These are phyloP conservation scores for Phoma sp. DNA, from an alignment of 2,329 filamentous ascomycete species.

Conservation along the genomic window DNA sequence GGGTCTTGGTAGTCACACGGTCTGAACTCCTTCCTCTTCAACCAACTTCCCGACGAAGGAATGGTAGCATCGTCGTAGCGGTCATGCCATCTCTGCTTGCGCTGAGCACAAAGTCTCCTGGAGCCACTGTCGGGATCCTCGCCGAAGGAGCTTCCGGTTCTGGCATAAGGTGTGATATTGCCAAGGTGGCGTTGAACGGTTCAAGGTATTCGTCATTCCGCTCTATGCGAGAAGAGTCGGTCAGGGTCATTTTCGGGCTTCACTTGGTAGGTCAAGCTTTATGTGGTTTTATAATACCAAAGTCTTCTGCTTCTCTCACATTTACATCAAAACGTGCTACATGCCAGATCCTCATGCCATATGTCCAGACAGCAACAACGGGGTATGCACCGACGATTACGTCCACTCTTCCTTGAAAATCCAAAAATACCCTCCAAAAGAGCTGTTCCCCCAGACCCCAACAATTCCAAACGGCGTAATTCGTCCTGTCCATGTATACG, in stretches of 20 bases:
- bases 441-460: slow-evolving; percentile 24
- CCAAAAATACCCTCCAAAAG: slow-evolving; percentile 35
- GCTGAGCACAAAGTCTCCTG: not conserved
- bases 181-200: not conserved
- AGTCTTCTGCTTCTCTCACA: not conserved
- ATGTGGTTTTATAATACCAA: not conserved
- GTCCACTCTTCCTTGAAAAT: slow-evolving; percentile 36
- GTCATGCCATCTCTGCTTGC: not conserved
- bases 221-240: not conserved
- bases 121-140: too few species aligned
- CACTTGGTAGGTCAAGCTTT: not conserved
- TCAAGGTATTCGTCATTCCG: not conserved
- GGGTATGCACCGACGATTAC: not conserved
- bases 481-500: slow-evolving; percentile 25
- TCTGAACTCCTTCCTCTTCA: not conserved
- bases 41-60: not conserved
- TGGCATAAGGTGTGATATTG: not conserved
- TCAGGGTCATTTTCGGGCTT: not conserved
- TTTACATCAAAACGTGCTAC: not conserved
- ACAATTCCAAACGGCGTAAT: slow-evolving; percentile 35
- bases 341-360: not conserved
- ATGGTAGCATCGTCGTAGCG: not conserved
- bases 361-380: not conserved
- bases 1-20: not conserved
- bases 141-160: not conserved